Evolutionary conservation across 352 stramenopile genomes (phyloP), one percentile per base, ranked within the genome.

Genomic region (Salisapilia sapeloensis): DNA sequence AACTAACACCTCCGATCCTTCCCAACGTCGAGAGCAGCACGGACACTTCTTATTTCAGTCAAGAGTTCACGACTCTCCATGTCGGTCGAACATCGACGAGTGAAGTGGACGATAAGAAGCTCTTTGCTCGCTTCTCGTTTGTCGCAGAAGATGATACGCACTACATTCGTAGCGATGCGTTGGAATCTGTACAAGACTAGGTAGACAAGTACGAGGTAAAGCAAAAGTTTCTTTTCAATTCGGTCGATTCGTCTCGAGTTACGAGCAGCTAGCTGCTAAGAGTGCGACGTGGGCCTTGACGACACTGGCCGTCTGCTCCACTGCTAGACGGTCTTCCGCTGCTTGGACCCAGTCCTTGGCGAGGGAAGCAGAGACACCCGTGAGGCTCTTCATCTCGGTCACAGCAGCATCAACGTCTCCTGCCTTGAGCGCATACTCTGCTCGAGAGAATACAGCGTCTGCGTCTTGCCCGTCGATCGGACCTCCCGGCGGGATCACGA

Each of bases 31-130:
- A 80, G 28, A 80, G 66, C 50, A 78, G 80, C 43, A 60, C 78
- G 11, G 91, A 97, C 56, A 83, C 92, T n/a, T 65, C 69, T 27
- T 86, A 96, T 57, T 97, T 97, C 43, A 80, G 91, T 16, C 63
- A 96, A 29, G 84, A 96, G 37, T 97, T 85, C 33, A 92, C 69
- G 9, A 66, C 60, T 5, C 53, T 75, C 24, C 50, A 44, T 0
- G 69, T 85, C 7, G 67, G 63, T 19, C 59, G 61, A 1, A 56
- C 42, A 19, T 49, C 56, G 10, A 60, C 58, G 17, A 52, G 46
- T 37, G 42, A 30, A 15, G 30, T 40, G 9, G 55, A 69, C 14
- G 50, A 60, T 1, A 48, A 50, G 9, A 71, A 74, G 36, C 60
- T 76, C 11, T 84, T 84, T 35, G 64, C 57, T 14, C 67, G 67